Base-by-base conservation (phyloP, 31 red algal genomes). In the Bonnemaisonia californica region DNA sequence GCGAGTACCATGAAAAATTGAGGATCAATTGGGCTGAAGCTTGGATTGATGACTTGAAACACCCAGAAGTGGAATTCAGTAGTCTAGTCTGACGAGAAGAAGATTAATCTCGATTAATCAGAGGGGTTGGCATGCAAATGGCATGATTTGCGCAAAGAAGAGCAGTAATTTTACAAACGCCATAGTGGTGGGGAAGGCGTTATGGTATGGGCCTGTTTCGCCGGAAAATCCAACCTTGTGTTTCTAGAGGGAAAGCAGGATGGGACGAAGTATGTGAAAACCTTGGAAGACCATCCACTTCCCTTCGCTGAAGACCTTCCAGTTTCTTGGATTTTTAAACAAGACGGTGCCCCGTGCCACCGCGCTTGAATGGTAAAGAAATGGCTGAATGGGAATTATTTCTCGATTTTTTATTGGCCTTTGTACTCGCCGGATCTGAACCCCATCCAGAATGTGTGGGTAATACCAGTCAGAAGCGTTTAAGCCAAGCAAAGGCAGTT, bases 401-500 rank as follows among this genome's bases (percentile, higher is more conserved):
- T 54, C 8, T 21, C 5, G 24, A 22, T 47, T 74, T 23, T 74
- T n/a, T 0, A 74, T 42, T 74, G 0, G 70, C 1, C 0, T 47
- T 13, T 32, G 4, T 74, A 74, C 41, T 48, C 36, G 18, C 35
- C 70, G 7, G 35, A 56, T 1, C 33, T 35, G 23, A 74, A 74
- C 26, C 70, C 41, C 0, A 74, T 74, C 12, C 41, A 55, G 41
- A 45, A 74, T 74, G 4, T 54, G 11, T 74, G 70, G 38, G 45
- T 23, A 11, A 74, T 74, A 48, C 38, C 1, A 23, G 70, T 31
- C 0, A 54, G 70, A 47, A 47, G 13, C 41, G 70, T 55, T 54
- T 74, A 74, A 22, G 12, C 21, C 16, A 74, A 74, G 23, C 36
- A 47, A 1, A 51, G 37, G 70, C 38, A 74, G 41, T 55, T 74